Percentiles rank a stretch among this genome's conserved stretches.
Conservation (phyloP, 139 green algal species). For the Chlorella sp. region DNA sequence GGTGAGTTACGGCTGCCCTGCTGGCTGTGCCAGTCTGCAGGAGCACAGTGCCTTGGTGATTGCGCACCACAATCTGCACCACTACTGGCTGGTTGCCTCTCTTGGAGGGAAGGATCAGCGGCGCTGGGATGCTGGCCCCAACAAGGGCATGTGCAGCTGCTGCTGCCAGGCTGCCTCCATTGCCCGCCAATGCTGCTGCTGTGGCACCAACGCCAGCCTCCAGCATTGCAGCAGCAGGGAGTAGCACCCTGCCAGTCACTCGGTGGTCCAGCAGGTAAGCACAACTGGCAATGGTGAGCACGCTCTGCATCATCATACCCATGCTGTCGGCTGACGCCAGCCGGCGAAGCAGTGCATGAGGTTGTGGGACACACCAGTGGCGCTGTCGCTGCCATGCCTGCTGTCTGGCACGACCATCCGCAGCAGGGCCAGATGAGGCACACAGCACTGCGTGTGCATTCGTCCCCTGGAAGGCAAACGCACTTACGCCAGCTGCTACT, state of each 20-base stretch:
- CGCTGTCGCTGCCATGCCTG: conserved; percentile 9
- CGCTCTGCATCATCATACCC: background rate
- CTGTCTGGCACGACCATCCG: no score
- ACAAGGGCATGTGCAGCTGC: conserved; percentile 14
- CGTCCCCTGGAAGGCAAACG: conserved; percentile 49
- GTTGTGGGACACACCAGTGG: background rate
- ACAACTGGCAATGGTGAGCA: background rate
- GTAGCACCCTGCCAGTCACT: conserved; percentile 31
- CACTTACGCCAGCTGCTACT: conserved; percentile 7
- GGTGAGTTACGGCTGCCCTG: no score
- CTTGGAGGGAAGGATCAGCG: background rate
- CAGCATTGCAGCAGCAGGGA: conserved; percentile 59
- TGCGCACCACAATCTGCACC: no score
- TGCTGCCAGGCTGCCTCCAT: background rate
- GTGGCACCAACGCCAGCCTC: no score
- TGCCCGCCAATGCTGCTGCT: conserved; percentile 1
- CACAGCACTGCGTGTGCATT: conserved; percentile 35
- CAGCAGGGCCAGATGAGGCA: background rate
- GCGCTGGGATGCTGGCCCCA: conserved; percentile 39
- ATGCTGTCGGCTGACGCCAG: background rate
- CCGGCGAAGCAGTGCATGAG: background rate
- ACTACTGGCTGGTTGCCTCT: no score
- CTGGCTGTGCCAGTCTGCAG: no score
- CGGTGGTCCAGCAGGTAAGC: conserved; percentile 56
- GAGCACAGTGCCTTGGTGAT: no score